These are phyloP conservation scores for Tirmania nivea DNA, from an alignment of 495 filamentous ascomycete species.

Conservation along the genomic window DNA sequence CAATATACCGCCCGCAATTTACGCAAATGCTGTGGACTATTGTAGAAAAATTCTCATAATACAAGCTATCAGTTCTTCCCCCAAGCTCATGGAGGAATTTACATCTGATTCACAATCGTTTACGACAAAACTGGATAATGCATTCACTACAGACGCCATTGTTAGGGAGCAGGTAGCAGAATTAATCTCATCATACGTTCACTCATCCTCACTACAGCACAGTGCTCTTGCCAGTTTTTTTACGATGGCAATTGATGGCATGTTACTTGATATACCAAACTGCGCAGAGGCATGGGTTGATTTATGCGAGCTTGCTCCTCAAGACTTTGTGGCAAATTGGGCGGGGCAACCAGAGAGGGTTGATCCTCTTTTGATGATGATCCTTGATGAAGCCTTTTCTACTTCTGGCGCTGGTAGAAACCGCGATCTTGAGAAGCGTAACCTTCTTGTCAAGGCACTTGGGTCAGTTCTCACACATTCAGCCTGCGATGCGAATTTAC, in stretches of 20 bases:
- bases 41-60: background rate
- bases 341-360: background rate
- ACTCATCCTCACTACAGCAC: background rate
- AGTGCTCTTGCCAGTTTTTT: background rate
- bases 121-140: background rate
- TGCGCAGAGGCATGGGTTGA: slow-evolving; percentile 12
- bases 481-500: slow-evolving; percentile 21
- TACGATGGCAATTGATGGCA: background rate
- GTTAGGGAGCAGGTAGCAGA: background rate
- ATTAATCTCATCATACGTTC: background rate
- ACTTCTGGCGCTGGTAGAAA: background rate
- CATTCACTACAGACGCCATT: background rate
- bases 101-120: background rate
- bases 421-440: background rate
- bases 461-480: slow-evolving; percentile 58
- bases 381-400: background rate
- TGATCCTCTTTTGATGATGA: background rate
- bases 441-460: slow-evolving; percentile 29
- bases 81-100: background rate
- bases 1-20: background rate
- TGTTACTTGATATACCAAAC: slow-evolving; percentile 33
- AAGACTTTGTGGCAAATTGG: background rate
- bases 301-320: background rate
- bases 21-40: background rate
- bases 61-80: background rate